Conservation (phyloP, 345 rosid genomes). For the Durio zibethinus region DNA sequence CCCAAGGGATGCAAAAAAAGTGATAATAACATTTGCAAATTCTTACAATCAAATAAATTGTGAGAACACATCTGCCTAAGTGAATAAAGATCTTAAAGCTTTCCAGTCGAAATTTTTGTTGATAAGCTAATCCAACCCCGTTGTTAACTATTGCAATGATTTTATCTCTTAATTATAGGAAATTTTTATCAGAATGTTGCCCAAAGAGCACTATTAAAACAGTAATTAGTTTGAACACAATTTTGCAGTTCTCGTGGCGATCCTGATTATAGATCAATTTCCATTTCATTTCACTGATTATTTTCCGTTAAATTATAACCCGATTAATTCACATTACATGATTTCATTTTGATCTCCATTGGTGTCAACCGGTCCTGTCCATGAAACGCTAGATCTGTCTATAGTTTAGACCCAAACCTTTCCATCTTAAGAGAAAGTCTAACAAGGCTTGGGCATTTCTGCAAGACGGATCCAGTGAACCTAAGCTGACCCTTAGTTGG, state of each 20-base stretch:
- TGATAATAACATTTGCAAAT: not conserved
- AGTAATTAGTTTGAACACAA: constrained; percentile 11
- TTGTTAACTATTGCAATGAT: not conserved
- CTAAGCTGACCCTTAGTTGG: constrained; percentile 66
- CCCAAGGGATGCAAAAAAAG: not conserved
- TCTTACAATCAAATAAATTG: not conserved
- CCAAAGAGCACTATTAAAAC: constrained; percentile 11
- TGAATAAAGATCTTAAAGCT: not conserved
- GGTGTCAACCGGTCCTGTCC: constrained; percentile 7
- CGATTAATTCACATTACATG: not conserved
- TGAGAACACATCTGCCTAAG: not conserved
- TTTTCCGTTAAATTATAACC: not conserved
- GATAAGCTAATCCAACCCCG: not conserved
- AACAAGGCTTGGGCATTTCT: constrained; percentile 74
- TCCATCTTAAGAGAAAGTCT: constrained; percentile 69
- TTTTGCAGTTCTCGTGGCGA: not conserved
- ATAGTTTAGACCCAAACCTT: constrained; percentile 56
- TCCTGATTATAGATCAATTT: not conserved
- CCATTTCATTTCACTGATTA: not conserved
- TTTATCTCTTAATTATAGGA: not conserved
- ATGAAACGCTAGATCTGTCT: constrained; percentile 42
- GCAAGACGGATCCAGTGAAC: constrained; percentile 74
- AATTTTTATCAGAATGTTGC: not conserved
- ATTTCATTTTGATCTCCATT: not conserved
- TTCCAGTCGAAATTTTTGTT: not conserved